Evolutionary conservation across 805 yeast species (phyloP).

Genomic region (Candida nitratophila): DNA sequence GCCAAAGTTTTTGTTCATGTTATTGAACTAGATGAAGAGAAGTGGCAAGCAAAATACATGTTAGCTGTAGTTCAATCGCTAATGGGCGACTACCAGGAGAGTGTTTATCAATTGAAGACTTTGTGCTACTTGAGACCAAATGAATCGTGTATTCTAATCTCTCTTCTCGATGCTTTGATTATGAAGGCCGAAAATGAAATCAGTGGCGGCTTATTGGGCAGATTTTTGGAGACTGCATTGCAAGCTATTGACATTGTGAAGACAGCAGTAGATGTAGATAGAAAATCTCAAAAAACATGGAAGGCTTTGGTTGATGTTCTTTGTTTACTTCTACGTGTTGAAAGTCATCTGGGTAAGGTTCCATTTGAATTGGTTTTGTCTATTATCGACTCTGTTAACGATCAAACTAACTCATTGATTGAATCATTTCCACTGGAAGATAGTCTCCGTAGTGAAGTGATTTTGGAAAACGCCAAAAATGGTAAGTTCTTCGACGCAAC

Average conservation of each 20-base stretch:
- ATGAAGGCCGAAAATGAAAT: conserved; percentile 47
- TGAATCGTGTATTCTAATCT: conserved; percentile 43
- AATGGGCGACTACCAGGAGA: conserved; percentile 58
- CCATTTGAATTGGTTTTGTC: conserved; percentile 38
- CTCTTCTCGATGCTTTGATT: conserved; percentile 51
- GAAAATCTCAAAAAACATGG: conserved; percentile 55
- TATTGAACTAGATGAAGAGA: conserved; percentile 40
- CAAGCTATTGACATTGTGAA: conserved; percentile 28
- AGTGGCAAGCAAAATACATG: conserved; percentile 60
- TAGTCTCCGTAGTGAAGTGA: background rate
- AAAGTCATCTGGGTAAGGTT: conserved; percentile 40
- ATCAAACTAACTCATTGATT: background rate
- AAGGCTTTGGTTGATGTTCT: conserved; percentile 52
- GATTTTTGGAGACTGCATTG: conserved; percentile 45
- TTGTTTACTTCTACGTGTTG: conserved; percentile 45
- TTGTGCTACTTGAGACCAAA: conserved; percentile 37
- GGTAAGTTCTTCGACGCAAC: conserved; percentile 3
- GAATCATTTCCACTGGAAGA: conserved; percentile 20
- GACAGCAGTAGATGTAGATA: conserved; percentile 13
- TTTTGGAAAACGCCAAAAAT: background rate
- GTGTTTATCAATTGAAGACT: conserved; percentile 39
- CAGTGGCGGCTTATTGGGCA: conserved; percentile 56
- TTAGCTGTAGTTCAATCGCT: conserved; percentile 59
- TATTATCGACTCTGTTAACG: conserved; percentile 7
- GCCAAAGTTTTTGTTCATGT: conserved; percentile 73